Evolutionary conservation across 2,329 filamentous ascomycete genomes (phyloP), one percentile per base, ranked within the genome.

Genomic region (Zasmidium cellare): DNA sequence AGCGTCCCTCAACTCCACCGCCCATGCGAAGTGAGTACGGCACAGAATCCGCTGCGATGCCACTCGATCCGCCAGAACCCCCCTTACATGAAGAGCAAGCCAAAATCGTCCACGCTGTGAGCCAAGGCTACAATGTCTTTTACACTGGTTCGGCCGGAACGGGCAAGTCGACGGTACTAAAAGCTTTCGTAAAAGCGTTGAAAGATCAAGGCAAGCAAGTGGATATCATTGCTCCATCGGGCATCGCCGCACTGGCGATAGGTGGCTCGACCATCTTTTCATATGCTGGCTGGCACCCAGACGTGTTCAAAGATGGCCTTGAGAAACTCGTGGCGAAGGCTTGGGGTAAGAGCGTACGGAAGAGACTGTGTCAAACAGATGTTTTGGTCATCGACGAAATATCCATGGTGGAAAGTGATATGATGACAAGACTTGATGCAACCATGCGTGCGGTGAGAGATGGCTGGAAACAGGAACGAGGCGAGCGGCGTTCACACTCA

Each of bases 311-410:
- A 55, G 71, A 70, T 31, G 57, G 73, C 0, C 61, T 83, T 0
- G 50, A 73, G 0, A 52, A 55, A 12, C 47, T 67, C 5, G n/a
- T 51, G 6, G 31, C 46, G 16, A 71, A 72, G 7, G 65, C 70
- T 1, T 64, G 74, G 0, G 69, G 60, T 25, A 66, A 73, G 1
- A 74, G 78, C 0, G 68, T 84, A 1, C 64, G 22, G 0, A 25
- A 69, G 0, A 25, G 58, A 19, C 35, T 63, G 9, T 38, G 44
- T 5, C 19, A 55, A 12, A 84, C 80, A 0, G 76, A 87, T 51
- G 80, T 86, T 0, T 74, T 88, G 1, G 77, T 88, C 31, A 83
- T 88, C 16, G 85, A 88, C 63, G 86, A 88, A 69, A 83, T 88
- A 58, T 85, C 81, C 58, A 88, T 88, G 86, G 76, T 87, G 0